These are phyloP conservation scores for Coemansia sp. DNA, from an alignment of 192 early-diverging fungal genomes.

Conservation along the genomic window DNA sequence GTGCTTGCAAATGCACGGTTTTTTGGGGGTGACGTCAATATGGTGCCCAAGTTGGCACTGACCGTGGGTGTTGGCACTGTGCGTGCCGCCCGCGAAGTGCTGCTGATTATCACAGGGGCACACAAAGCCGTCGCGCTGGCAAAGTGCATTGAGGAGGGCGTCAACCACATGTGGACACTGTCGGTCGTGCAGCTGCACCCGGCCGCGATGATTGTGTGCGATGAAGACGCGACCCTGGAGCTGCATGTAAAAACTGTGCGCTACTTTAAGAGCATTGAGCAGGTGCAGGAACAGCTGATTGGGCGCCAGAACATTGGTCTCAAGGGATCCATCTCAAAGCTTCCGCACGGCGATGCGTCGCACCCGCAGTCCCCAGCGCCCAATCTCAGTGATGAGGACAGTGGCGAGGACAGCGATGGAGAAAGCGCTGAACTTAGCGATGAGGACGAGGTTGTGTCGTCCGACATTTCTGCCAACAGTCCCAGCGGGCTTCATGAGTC, in stretches of 20 bases:
- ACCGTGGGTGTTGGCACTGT: slow-evolving; percentile 89
- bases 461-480: slow-evolving; percentile 26
- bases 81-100: slow-evolving; percentile 81
- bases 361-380: not conserved
- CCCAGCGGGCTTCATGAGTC: slow-evolving; percentile 23
- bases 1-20: slow-evolving; percentile 84
- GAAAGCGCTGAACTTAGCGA: slow-evolving; percentile 3
- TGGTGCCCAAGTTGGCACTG: slow-evolving; percentile 86
- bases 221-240: slow-evolving; percentile 86
- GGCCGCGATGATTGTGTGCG: slow-evolving; percentile 80
- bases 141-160: slow-evolving; percentile 80
- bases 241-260: slow-evolving; percentile 87
- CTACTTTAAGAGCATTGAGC: slow-evolving; percentile 87
- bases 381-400: slow-evolving; percentile 8
- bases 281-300: slow-evolving; percentile 75
- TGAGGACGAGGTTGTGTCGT: slow-evolving; percentile 4
- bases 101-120: slow-evolving; percentile 83
- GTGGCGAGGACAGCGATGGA: slow-evolving; percentile 13
- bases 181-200: slow-evolving; percentile 82
- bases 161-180: slow-evolving; percentile 92
- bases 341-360: slow-evolving; percentile 2
- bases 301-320: slow-evolving; percentile 71
- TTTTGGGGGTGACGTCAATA: slow-evolving; percentile 81
- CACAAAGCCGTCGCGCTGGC: slow-evolving; percentile 81
- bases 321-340: slow-evolving; percentile 57